Conservation (phyloP, 257 asterid species). For the Nicotiana obtusifolia region DNA sequence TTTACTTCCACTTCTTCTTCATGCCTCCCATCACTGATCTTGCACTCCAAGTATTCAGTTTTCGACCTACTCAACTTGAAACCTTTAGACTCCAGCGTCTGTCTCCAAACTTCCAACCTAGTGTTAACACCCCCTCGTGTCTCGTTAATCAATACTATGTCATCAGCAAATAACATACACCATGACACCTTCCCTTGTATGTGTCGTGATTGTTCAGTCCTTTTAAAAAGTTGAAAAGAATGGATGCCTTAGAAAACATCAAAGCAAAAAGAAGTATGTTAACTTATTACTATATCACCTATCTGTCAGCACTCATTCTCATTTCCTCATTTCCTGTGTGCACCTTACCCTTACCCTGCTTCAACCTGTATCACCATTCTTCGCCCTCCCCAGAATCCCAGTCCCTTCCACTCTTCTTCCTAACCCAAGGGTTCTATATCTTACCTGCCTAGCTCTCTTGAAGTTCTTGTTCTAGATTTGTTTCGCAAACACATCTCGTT, state of each 20-base stretch:
- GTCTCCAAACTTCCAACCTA: no score
- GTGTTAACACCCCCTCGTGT: no score
- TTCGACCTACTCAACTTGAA: no score
- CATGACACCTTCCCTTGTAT: no score
- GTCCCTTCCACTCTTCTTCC: not conserved
- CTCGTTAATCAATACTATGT: no score
- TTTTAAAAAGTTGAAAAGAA: conserved; percentile 1
- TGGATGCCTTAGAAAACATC: not conserved
- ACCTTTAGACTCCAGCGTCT: no score
- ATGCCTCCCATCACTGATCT: no score
- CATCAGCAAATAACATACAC: no score
- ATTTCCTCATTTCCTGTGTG: not conserved
- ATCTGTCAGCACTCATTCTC: not conserved
- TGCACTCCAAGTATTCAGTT: no score
- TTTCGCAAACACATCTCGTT: not conserved
- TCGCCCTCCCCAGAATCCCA: conserved; percentile 8
- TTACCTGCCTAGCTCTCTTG: not conserved
- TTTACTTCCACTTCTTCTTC: no score
- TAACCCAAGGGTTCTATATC: not conserved
- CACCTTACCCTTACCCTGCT: not conserved
- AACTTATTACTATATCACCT: not conserved
- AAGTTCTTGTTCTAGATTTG: conserved; percentile 1
- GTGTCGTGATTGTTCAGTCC: not conserved
- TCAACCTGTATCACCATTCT: not conserved
- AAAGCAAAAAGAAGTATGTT: not conserved